Conservation (phyloP, 2,329 filamentous ascomycete species). For the Tolypocladium paradoxum region DNA sequence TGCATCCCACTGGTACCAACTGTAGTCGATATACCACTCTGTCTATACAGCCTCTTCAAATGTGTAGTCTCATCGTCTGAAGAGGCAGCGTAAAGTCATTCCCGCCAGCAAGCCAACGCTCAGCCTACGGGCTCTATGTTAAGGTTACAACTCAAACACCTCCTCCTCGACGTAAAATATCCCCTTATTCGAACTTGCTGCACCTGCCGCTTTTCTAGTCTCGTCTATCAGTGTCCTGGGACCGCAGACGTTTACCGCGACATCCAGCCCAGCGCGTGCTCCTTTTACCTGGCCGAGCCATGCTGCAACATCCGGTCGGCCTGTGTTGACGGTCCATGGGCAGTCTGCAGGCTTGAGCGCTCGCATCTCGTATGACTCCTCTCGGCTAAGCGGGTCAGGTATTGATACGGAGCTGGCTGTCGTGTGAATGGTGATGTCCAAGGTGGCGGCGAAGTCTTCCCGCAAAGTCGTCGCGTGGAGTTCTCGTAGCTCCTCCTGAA, state of each 20-base stretch:
- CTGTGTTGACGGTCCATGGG: neutral
- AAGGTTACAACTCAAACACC: neutral
- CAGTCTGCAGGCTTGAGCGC: neutral
- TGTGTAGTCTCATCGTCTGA: no score
- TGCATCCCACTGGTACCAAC: no score
- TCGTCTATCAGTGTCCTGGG: neutral
- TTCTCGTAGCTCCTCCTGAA: neutral
- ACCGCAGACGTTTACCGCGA: slow-evolving; percentile 1
- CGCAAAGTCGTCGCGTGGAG: neutral
- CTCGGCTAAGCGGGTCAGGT: neutral
- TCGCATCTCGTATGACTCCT: neutral
- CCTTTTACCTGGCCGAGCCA: neutral
- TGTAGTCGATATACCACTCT: no score
- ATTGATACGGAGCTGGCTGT: neutral
- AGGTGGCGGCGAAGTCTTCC: neutral
- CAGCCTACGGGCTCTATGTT: no score
- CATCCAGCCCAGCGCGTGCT: neutral
- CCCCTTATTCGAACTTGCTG: neutral
- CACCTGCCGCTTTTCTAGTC: neutral
- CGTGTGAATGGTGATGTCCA: neutral
- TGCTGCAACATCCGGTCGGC: neutral
- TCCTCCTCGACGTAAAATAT: neutral
- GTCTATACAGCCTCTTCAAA: no score
- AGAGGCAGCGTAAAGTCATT: no score
- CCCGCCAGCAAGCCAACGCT: no score